Evolutionary conservation across 768 basidiomycete genomes (phyloP), one percentile per base, ranked within the genome.

Genomic region (Nidularia pulvinata): DNA sequence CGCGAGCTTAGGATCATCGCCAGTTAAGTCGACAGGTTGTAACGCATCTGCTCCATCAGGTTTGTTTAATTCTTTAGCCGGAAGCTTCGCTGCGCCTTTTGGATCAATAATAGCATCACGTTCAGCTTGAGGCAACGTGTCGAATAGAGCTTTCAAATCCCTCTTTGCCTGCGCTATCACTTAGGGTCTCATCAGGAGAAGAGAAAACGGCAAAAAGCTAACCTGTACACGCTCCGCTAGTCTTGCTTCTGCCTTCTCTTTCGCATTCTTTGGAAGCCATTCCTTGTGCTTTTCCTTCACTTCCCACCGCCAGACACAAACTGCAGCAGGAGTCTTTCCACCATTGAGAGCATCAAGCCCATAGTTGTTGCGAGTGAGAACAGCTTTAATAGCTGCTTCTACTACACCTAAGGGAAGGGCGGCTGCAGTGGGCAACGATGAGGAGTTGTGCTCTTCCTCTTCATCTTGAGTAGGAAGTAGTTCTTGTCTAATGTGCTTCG

Each of bases 221-320:
- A 86, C 91, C 75, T 86, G 83, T 14, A 76, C 57, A 54, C 93
- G 78, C 58, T 95, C 93, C 22, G 75, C 72, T 7, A 77, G 68
- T 61, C 93, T 78, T 7, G 63, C 66, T 49, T 86, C 82, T 0
- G 80, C 83, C 62, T 81, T 90, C 57, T 88, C 85, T 57, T 74
- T 73, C 10, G 78, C 77, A 61, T 80, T 83, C 63, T 82, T 85
- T 0, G 90, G 89, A 33, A 94, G 65, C 81, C 86, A 88, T 52
- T 81, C 76, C 54, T 72, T 71, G 57, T 79, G 74, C 16, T 76
- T 59, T 2, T 82, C 77, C 60, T 82, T 83, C 9, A 90, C 85
- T 65, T 96, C 94, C 94, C 93, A 96, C 49, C 90, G 76, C 92
- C 91, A 95, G 19, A 89, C 72, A 56, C 81, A 86, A 34, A 91